Conservation (phyloP, 164 flowering plant species). For the Tetracentron sinense region DNA sequence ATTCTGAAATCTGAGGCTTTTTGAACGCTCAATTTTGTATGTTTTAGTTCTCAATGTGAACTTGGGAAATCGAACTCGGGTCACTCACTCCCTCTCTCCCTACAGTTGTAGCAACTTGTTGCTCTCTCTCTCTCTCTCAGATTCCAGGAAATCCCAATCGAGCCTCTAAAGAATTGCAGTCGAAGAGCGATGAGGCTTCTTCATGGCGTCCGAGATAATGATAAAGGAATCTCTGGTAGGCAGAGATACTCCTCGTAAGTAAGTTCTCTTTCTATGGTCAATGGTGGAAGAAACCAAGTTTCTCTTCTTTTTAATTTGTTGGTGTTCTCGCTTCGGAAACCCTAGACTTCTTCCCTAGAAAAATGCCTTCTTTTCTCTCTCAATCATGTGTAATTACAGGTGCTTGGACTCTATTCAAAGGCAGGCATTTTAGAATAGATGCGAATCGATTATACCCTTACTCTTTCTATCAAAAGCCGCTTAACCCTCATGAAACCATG, state of each 20-base stretch:
- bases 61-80: conserved; percentile 8
- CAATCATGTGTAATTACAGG: conserved; percentile 30
- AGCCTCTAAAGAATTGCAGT: conserved; percentile 7
- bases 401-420: conserved; percentile 81
- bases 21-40: not conserved
- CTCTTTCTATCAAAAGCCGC: conserved; percentile 20
- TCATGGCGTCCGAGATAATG: not conserved
- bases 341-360: no score
- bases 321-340: no score
- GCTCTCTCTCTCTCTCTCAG: conserved; percentile 15
- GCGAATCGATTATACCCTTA: conserved; percentile 53
- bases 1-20: not conserved
- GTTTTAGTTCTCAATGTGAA: conserved; percentile 5
- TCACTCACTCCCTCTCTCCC: not conserved
- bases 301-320: no score
- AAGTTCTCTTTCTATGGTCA: conserved; percentile 14
- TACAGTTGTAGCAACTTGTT: conserved; percentile 1
- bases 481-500: not conserved
- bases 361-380: no score
- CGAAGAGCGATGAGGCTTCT: conserved; percentile 2
- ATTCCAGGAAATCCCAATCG: conserved; percentile 12
- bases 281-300: no score
- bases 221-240: no score
- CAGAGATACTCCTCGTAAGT: conserved; percentile 41
- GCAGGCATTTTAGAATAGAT: conserved; percentile 74